These are phyloP conservation scores for Fusarium sp. DNA, from an alignment of 2,329 filamentous ascomycete species.

Conservation along the genomic window DNA sequence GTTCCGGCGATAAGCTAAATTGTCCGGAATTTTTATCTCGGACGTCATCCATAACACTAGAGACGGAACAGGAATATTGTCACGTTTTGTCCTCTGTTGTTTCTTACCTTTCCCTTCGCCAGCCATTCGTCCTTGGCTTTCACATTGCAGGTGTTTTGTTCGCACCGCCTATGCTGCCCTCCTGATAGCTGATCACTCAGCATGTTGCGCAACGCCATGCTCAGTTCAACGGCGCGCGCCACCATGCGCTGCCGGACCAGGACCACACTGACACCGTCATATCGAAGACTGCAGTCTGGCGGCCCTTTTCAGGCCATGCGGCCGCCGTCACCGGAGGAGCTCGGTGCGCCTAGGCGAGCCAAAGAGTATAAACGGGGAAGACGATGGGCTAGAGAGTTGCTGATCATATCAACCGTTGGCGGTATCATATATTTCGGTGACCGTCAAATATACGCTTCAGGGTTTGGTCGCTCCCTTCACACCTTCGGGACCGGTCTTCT, in stretches of 20 bases:
- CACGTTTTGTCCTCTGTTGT: not conserved
- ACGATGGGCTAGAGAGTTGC: constrained; percentile 81
- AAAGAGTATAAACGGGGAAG: constrained; percentile 77
- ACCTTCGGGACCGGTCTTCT: constrained; percentile 85
- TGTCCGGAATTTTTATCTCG: constrained; percentile 37
- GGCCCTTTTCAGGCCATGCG: constrained; percentile 72
- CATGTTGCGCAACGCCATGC: constrained; percentile 50
- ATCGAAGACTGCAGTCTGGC: constrained; percentile 50
- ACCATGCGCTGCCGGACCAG: constrained; percentile 50
- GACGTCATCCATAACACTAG: constrained; percentile 42
- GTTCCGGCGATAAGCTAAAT: constrained; percentile 43
- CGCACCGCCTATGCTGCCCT: constrained; percentile 26
- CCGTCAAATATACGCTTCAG: constrained; percentile 80
- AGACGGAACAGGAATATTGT: constrained; percentile 21
- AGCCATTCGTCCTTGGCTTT: not conserved
- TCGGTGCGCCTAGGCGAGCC: constrained; percentile 77
- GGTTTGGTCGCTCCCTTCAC: constrained; percentile 79
- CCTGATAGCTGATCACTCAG: constrained; percentile 26
- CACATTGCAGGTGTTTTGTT: not conserved
- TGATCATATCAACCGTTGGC: constrained; percentile 69
- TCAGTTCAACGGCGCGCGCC: constrained; percentile 43
- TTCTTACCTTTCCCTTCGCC: not conserved
- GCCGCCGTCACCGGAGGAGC: constrained; percentile 81
- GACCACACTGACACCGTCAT: constrained; percentile 63
- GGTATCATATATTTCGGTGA: constrained; percentile 78